A percentile compares a stretch with the other conserved stretches of the same genome.
Evolutionary conservation across 2,329 filamentous ascomycete species (phyloP).

Genomic region (Sporothrix schenckii): DNA sequence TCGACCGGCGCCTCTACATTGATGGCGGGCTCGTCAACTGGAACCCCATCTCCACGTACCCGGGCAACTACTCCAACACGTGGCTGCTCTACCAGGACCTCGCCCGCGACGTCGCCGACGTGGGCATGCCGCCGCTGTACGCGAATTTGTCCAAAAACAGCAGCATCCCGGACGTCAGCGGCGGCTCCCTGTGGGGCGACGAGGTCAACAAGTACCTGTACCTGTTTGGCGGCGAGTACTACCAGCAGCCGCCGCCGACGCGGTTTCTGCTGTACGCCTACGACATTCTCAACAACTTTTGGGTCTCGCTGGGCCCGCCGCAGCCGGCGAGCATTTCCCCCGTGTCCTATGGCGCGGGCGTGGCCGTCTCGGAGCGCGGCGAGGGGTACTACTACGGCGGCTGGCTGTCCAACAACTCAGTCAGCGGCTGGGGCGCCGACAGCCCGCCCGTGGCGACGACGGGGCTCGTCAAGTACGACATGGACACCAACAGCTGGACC

Average conservation of each 20-base stretch:
- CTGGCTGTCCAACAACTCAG: conserved; percentile 60
- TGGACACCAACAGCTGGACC: conserved; percentile 54
- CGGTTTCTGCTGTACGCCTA: conserved; percentile 58
- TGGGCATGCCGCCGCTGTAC: conserved; percentile 57
- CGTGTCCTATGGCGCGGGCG: conserved; percentile 60
- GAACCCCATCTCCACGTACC: conserved; percentile 52
- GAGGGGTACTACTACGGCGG: conserved; percentile 66
- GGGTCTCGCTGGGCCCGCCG: conserved; percentile 53
- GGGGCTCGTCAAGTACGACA: conserved; percentile 60
- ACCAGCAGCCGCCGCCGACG: conserved; percentile 46
- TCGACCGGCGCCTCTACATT: conserved; percentile 63
- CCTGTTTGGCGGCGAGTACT: conserved; percentile 63
- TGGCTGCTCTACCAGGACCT: conserved; percentile 63
- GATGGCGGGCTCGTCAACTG: conserved; percentile 64
- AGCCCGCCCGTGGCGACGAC: conserved; percentile 52
- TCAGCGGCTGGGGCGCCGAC: conserved; percentile 52
- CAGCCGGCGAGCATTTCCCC: conserved; percentile 47
- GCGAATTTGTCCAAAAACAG: conserved; percentile 62
- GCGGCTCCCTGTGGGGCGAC: conserved; percentile 61
- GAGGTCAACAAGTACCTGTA: conserved; percentile 65
- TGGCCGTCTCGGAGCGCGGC: conserved; percentile 57
- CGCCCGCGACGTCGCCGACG: conserved; percentile 45
- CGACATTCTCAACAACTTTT: conserved; percentile 59
- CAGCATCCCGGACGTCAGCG: conserved; percentile 54
- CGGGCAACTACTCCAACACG: conserved; percentile 59